Evolutionary conservation across 1,284 basidiomycete species (phyloP).

Genomic region (Microbotryum scabiosae): DNA sequence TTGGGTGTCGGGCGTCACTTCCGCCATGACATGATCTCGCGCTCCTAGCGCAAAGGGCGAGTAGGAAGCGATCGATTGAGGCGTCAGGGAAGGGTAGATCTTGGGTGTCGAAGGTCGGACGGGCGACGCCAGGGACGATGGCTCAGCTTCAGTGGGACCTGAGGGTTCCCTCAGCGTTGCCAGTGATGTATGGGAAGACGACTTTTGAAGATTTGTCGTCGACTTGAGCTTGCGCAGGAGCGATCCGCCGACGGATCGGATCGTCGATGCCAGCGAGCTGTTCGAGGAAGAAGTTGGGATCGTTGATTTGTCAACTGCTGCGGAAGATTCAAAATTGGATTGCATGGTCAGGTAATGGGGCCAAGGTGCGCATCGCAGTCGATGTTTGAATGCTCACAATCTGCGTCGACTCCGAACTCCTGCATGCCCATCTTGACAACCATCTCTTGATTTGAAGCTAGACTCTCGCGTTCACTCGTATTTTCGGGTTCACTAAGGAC

Average conservation of each 20-base stretch:
- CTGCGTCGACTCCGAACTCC: too few relatives aligned
- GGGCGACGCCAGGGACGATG: not conserved
- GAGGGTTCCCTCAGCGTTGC: not conserved
- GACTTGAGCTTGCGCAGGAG: not conserved
- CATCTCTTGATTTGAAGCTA: too few relatives aligned
- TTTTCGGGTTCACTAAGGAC: not conserved
- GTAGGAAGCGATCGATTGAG: not conserved
- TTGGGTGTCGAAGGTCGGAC: not conserved
- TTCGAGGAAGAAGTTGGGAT: not conserved
- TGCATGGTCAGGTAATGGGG: too few relatives aligned
- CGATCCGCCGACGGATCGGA: not conserved
- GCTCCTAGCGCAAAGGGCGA: not conserved
- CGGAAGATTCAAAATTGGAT: too few relatives aligned
- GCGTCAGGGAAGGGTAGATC: conserved; percentile 5
- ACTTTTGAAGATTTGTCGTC: too few relatives aligned
- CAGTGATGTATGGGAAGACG: not conserved
- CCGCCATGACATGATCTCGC: too few relatives aligned
- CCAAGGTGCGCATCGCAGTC: too few relatives aligned
- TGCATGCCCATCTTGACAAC: too few relatives aligned
- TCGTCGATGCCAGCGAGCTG: conserved; percentile 5
- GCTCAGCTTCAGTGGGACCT: not conserved
- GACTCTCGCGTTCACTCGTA: not conserved
- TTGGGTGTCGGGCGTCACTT: too few relatives aligned
- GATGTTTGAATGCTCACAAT: too few relatives aligned
- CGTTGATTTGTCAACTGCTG: not conserved